Base-by-base conservation (phyloP, 2,329 filamentous ascomycete genomes). In the Emmonsiellopsis sp. region DNA sequence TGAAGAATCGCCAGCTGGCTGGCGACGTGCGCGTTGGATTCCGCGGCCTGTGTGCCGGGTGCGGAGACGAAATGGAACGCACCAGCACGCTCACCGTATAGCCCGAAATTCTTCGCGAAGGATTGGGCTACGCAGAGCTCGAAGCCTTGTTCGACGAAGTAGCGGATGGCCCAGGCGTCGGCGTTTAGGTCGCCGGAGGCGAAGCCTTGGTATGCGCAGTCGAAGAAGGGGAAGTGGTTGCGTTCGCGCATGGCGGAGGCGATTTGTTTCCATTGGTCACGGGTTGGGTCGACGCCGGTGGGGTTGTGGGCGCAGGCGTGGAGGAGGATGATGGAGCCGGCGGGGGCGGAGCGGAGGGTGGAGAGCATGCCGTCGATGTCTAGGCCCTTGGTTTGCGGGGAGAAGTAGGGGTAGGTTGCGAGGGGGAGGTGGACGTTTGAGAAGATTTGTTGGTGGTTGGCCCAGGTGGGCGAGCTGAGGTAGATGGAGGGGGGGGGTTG, bases 401-500 rank as follows among this genome's bases (percentile, higher is more conserved):
- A 85, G 76, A 95, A 98, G 79, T 98, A 98, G 49, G 92, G 93
- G 76, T 98, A 98, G 60, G 82, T 82, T 62, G 85, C 85, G 63
- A 89, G 82, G 35, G 82, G 76, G 32, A 97, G 78, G 63, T 81
- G 79, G 67, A 96, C 90, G 68, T 97, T 97, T 73, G 79, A 82
- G 77, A 98, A 95, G 79, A 98, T 96, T 73, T 97, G 93, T 76
- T 94, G 85, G 83, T 98, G 93, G 77, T 98, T 98, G 62, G 87
- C 90, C 93, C 93, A 98, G 57, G 93, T 98, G 51, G 93, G 93
- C 71, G 87, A 87, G 65, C 90, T 95, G 71, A 97, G 79, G 79
- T 95, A 96, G 73, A 94, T 82, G 55, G 84, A 82, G 61, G 85
- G 74, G 79, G 82, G 67, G 80, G 79, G 66, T 78, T 69, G 52